These are phyloP conservation scores for Aristolochia fimbriata DNA, from an alignment of 164 flowering plant genomes.

Conservation along the genomic window DNA sequence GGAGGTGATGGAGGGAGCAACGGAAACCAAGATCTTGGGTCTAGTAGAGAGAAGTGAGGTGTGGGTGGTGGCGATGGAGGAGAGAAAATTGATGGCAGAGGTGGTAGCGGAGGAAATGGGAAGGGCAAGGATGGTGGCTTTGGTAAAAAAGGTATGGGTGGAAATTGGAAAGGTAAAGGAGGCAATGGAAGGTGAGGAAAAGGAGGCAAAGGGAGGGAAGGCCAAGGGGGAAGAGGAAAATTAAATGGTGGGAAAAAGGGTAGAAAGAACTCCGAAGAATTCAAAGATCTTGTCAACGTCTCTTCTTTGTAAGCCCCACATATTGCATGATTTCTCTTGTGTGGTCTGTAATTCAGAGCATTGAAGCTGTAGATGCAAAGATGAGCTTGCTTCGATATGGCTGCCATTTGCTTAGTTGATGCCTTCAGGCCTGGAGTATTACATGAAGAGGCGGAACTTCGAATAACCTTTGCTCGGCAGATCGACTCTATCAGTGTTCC, in stretches of 20 bases:
- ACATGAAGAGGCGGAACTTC: conserved; percentile 39
- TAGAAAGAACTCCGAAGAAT: conserved; percentile 30
- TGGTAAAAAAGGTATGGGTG: not conserved
- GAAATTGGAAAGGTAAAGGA: conserved; percentile 6
- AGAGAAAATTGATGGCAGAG: not conserved
- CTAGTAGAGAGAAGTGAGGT: not conserved
- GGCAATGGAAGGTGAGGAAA: conserved; percentile 19
- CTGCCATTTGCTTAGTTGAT: conserved; percentile 28
- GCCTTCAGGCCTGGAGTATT: conserved; percentile 30
- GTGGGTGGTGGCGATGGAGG: conserved; percentile 7
- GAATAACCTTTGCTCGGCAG: conserved; percentile 44
- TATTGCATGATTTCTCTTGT: conserved; percentile 22
- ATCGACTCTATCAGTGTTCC: conserved; percentile 23
- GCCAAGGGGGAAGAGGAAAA: conserved; percentile 21
- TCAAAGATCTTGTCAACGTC: conserved; percentile 10
- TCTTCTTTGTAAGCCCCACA: conserved; percentile 29
- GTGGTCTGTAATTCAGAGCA: conserved; percentile 41
- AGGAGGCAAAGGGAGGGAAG: conserved; percentile 5
- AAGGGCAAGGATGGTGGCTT: conserved; percentile 4
- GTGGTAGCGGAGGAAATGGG: conserved; percentile 3
- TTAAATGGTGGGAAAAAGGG: conserved; percentile 31
- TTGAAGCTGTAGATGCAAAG: conserved; percentile 39
- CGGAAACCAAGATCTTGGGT: conserved; percentile 9
- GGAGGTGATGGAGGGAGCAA: conserved; percentile 11
- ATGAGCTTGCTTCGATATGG: conserved; percentile 45